Evolutionary conservation across 2,329 filamentous ascomycete genomes (phyloP), one percentile per base, ranked within the genome.

Genomic region (Aspergillus awamori): DNA sequence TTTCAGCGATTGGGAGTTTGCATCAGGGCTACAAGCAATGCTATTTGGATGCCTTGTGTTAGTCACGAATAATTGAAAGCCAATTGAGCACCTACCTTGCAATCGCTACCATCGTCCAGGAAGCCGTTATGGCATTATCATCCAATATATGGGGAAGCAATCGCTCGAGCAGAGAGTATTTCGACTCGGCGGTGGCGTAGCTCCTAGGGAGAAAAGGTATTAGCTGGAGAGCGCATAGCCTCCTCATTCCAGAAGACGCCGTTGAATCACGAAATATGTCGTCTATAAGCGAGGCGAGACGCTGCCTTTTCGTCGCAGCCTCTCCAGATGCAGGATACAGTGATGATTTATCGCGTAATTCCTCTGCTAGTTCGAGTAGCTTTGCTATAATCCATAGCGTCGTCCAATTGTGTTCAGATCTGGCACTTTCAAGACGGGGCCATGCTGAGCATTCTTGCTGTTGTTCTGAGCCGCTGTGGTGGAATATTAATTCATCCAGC

Each of bases 61-160:
- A 68, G 58, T 55, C 47, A 20, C 24, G 48, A 43, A 39, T 15
- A 11, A 24, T 55, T 17, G 20, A 49, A 30, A 20, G 20, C 17
- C 10, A 10, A 38, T 15, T 47, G 13, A 3, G 41, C 24, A 76
- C 83, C 72, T 79, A 93, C 92, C 90, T 91, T 64, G 91, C 83
- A 71, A 92, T 86, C n/a, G 88, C 89, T 56, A 97, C 75, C 80
- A 96, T 87, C 17, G 92, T 89, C 95, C 95, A 99, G 0, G 88
- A 91, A 7, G 88, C 85, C 43, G 89, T 80, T 8, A 77, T 75
- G 13, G 79, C 77, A 66, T 89, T 87, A 69, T 96, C 93, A 70
- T 95, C 90, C 8, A 85, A 82, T 47, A 90, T 85, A 57, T 84
- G 82, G 10, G 79, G 75, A 15, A 82, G 77, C 15, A 96, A 77